A percentile compares a stretch with the other conserved stretches of the same genome.
Evolutionary conservation across 306 rosid species (phyloP).

Genomic region (Nissolia schottii): DNA sequence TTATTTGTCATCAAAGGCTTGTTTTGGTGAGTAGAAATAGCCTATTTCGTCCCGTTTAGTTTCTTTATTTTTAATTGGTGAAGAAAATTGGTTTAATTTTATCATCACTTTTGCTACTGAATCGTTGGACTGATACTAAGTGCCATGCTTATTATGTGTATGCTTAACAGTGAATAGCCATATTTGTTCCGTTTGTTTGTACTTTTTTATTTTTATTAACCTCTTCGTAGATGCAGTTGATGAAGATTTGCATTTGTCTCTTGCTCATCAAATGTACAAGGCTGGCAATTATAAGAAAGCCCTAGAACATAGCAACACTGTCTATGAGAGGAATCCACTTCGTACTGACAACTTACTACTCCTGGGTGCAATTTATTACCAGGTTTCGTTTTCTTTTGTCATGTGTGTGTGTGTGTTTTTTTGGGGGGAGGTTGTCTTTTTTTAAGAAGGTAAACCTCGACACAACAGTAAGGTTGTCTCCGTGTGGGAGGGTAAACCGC

Average conservation of each 20-base stretch:
- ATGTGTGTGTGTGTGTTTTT: not conserved
- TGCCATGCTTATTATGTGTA: not conserved
- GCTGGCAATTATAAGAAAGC: conserved; percentile 85
- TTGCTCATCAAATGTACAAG: conserved; percentile 94
- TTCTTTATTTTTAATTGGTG: not conserved
- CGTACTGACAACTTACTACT: conserved; percentile 94
- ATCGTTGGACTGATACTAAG: not conserved
- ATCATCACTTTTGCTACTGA: not conserved
- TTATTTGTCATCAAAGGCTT: not conserved
- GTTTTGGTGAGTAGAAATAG: not conserved
- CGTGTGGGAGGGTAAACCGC: too few species aligned
- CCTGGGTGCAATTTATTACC: conserved; percentile 92
- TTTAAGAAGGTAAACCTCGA: too few species aligned
- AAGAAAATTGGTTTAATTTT: not conserved
- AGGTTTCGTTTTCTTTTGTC: conserved; percentile 45
- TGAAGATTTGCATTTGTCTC: conserved; percentile 73
- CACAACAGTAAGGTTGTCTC: too few species aligned
- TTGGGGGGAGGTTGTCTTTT: too few species aligned
- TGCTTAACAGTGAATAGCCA: not conserved
- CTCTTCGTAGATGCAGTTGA: conserved; percentile 55
- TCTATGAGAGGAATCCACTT: conserved; percentile 75
- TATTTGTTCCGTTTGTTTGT: not conserved
- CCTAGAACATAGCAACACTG: conserved; percentile 70
- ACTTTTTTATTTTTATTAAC: not conserved
- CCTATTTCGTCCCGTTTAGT: not conserved